Conservation (phyloP, 352 stramenopile genomes). For the Saprolegnia diclina region DNA sequence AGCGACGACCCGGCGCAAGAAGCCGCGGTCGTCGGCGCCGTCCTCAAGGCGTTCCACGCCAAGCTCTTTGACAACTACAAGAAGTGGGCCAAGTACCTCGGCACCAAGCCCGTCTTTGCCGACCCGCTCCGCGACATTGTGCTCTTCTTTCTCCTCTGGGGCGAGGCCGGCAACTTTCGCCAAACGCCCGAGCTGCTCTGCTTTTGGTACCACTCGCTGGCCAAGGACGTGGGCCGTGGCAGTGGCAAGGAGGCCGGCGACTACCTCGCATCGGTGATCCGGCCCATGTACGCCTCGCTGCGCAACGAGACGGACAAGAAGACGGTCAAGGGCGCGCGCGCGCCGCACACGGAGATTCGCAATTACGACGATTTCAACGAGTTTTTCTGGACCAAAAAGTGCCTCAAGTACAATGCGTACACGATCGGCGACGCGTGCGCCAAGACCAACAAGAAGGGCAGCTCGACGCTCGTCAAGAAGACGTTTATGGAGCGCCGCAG, state of each 20-base stretch:
- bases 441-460: slow-evolving; percentile 28
- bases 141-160: slow-evolving; percentile 83
- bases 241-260: slow-evolving; percentile 19
- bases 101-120: slow-evolving; percentile 65
- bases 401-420: slow-evolving; percentile 29
- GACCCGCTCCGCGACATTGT: slow-evolving; percentile 74
- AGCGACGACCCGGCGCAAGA: not conserved
- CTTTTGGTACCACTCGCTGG: slow-evolving; percentile 54
- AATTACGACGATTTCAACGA: slow-evolving; percentile 35
- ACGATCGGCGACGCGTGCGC: slow-evolving; percentile 29
- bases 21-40: slow-evolving; percentile 7
- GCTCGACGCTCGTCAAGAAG: slow-evolving; percentile 30
- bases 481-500: slow-evolving; percentile 29
- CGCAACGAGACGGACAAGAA: slow-evolving; percentile 33
- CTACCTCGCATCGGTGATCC: slow-evolving; percentile 27
- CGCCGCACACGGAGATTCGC: slow-evolving; percentile 29
- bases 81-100: slow-evolving; percentile 86
- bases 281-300: slow-evolving; percentile 30
- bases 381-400: slow-evolving; percentile 35
- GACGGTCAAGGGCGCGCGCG: slow-evolving; percentile 28
- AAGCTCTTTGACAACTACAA: slow-evolving; percentile 79
- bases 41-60: slow-evolving; percentile 41
- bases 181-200: slow-evolving; percentile 74
- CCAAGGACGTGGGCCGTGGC: not conserved
- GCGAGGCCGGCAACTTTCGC: slow-evolving; percentile 79